A percentile compares a stretch with the other conserved stretches of the same genome.
phyloP scores from a whole-genome alignment of 164 flowering plant species.

The Stephania cephalantha region DNA sequence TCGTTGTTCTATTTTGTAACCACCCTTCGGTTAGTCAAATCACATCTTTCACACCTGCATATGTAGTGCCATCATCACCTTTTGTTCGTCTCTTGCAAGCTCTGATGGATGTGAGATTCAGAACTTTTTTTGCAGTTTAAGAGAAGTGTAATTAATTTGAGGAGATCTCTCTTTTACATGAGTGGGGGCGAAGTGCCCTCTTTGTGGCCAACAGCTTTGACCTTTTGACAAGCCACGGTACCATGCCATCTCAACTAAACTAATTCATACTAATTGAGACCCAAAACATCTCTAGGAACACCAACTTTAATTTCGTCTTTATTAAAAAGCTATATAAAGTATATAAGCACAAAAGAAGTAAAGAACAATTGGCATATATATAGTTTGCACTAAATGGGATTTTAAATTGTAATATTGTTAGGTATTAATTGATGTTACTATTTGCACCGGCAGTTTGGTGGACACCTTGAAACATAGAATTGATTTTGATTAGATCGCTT shows the following conservation, averaged over 20 bases:
- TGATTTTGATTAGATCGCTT: background rate
- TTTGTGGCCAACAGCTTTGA: constrained; percentile 18
- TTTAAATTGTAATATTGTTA: too few relatives aligned
- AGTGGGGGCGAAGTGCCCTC: constrained; percentile 23
- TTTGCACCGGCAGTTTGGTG: background rate
- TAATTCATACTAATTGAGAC: background rate
- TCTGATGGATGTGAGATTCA: constrained; percentile 11
- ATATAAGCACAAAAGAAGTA: too few relatives aligned
- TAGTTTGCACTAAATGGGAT: background rate
- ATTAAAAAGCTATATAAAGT: too few relatives aligned
- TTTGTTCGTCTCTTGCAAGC: background rate
- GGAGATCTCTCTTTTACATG: constrained; percentile 20
- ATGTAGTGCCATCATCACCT: constrained; percentile 18
- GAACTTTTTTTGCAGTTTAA: background rate
- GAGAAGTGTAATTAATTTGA: background rate
- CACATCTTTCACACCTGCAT: constrained; percentile 1
- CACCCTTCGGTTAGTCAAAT: constrained; percentile 9
- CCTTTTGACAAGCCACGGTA: background rate
- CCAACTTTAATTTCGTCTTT: too few relatives aligned
- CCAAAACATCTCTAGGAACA: too few relatives aligned
- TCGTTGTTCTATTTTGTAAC: background rate
- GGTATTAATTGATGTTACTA: background rate
- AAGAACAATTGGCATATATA: background rate
- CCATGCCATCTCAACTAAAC: background rate
- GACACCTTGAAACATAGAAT: background rate